A percentile compares a stretch with the other conserved stretches of the same genome.
These are phyloP conservation scores for Talaromyces sp. DNA, from an alignment of 2,329 filamentous ascomycete species.

Conservation along the genomic window DNA sequence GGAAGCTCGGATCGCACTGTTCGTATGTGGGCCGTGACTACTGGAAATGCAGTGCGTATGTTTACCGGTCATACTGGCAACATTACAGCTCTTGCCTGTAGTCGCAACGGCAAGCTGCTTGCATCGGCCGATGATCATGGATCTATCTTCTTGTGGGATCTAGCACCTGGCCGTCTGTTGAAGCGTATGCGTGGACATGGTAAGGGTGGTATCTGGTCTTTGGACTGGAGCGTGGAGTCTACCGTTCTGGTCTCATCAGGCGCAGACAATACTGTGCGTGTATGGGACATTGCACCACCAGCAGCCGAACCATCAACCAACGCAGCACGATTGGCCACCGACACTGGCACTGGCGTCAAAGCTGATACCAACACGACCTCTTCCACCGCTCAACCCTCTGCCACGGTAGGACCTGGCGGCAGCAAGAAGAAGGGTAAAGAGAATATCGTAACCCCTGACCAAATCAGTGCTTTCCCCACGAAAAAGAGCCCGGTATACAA, in stretches of 20 bases:
- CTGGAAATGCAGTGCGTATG: conserved; percentile 81
- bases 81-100: conserved; percentile 79
- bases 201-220: conserved; percentile 87
- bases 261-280: conserved; percentile 84
- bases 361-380: conserved; percentile 53
- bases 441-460: conserved; percentile 83
- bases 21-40: conserved; percentile 94
- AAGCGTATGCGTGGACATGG: conserved; percentile 94
- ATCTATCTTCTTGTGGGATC: conserved; percentile 91
- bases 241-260: conserved; percentile 86
- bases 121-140: conserved; percentile 86
- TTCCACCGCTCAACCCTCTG: conserved; percentile 42
- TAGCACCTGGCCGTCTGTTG: conserved; percentile 77
- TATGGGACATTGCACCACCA: conserved; percentile 84
- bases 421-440: conserved; percentile 79
- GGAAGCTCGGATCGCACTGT: conserved; percentile 90
- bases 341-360: conserved; percentile 49
- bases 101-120: conserved; percentile 83
- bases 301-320: conserved; percentile 58
- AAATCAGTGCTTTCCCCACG: conserved; percentile 90
- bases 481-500: conserved; percentile 96
- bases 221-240: conserved; percentile 91
- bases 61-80: conserved; percentile 90
- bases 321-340: conserved; percentile 52
- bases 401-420: conserved; percentile 41